Evolutionary conservation across 805 yeast genomes (phyloP).

Genomic region (Pichia membranifaciens): DNA sequence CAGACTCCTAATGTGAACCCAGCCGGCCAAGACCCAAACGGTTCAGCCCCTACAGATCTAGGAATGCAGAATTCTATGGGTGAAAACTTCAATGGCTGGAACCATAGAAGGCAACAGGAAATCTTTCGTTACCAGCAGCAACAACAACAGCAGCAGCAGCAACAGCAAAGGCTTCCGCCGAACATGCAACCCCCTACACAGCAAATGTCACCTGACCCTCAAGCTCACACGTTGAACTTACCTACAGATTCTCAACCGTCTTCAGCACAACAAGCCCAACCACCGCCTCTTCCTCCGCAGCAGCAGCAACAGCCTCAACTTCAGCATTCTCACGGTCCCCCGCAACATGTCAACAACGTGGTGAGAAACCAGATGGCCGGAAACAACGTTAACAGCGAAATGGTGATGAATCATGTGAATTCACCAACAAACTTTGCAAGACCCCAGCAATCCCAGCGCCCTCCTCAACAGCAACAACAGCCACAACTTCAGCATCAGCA

Average conservation of each 20-base stretch:
- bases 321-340: conserved; percentile 13
- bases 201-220: conserved; percentile 13
- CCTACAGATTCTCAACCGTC: conserved; percentile 2
- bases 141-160: conserved; percentile 4
- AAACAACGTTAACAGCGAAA: background rate
- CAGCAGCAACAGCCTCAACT: conserved; percentile 15
- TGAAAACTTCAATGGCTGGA: background rate
- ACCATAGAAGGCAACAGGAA: conserved; percentile 8
- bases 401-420: background rate
- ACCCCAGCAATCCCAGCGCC: conserved; percentile 2
- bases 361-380: background rate
- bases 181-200: conserved; percentile 2
- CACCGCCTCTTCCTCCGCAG: conserved; percentile 15
- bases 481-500: conserved; percentile 17
- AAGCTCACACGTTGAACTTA: conserved; percentile 3
- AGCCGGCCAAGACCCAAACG: background rate
- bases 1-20: background rate
- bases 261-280: no score
- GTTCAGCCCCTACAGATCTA: background rate
- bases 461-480: conserved; percentile 16
- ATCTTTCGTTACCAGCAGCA: conserved; percentile 1
- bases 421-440: background rate
- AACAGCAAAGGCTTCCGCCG: conserved; percentile 3
- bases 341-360: background rate
- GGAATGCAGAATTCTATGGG: conserved; percentile 12